Evolutionary conservation across 371 early-diverging fungal species (phyloP), one percentile per base, ranked within the genome.

Genomic region (Rhizopus microsporus): DNA sequence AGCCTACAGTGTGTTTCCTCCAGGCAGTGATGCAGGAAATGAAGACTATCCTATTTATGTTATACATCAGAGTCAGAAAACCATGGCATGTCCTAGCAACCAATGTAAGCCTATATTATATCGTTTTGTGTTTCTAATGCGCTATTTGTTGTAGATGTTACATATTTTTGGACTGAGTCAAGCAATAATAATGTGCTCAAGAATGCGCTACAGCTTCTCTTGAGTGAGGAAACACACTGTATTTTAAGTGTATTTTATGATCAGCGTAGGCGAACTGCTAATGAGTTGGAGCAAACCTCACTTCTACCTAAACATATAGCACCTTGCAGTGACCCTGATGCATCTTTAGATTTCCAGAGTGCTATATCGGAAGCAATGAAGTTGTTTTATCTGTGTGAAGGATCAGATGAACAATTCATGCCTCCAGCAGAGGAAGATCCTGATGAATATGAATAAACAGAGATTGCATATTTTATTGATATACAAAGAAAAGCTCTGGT

Each of bases 1-100:
- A 15, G 70, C 71, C 54, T 74, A 83, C 46, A 77, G 85, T n/a
- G 75, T 88, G 49, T 80, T 87, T 56, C 84, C 88, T 10, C 82
- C 88, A 37, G 72, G 69, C 40, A 60, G 66, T 17, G 58, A 65
- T 30, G 66, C 52, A 15, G 68, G 71, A 16, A 69, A 77, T 54
- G 58, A 73, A 37, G 64, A 68, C 30, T 62, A 77, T 12, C 81
- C 82, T 8, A 71, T 88, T 12, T 75, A 72, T 39, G 72, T 71
- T 2, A 59, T 84, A 43, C 88, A 88, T 30, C 77, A 84, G 56
- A 82, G 74, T 46, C 68, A 72, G 29, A 87, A 84, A 37, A 84
- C 81, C 23, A 78, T 82, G 75, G 77, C 86, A 3, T 87, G 88
- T 55, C 91, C 88, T 3, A 65, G 56, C 30, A 75, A 75, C 2